Evolutionary conservation across 352 stramenopile genomes (phyloP), one percentile per base, ranked within the genome.

Genomic region (Chrysophaeum taylorii): DNA sequence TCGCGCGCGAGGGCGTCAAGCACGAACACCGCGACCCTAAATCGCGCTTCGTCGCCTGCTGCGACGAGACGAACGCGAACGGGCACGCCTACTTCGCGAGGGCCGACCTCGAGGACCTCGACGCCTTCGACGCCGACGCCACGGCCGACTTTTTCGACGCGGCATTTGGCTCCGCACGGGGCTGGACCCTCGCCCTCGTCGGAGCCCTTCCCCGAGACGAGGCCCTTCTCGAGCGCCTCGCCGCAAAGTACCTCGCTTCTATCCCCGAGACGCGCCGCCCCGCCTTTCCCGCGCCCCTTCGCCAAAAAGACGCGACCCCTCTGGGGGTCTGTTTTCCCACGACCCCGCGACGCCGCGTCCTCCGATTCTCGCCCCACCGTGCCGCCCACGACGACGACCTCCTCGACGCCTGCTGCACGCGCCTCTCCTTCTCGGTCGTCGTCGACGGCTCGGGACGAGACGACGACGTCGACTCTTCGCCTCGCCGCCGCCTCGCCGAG

Each of bases 61-160:
- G 25, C 57, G 57, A 66, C 57, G 33, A 66, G 57, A 12, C 45
- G 5, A 45, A 45, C 33, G 45, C 57, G 5, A 31, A 35, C 2
- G 27, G 45, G 2, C 31, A 66, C 57, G 2, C 31, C 33, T 66
- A 33, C 57, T 66, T 27, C 2, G 14, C 14, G 5, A 18, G 16
- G 12, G 18, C 15, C 33, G 29, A 31, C 12, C 31, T 33, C 33
- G 35, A 9, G 5, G 57, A 66, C 57, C 16, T 66, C 14, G 57
- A 42, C 57, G 31, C 7, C 18, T 66, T 66, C 57, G 57, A 66
- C 57, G 57, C 57, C 12, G 16, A 9, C 2, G 2, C 15, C 18
- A n/a, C 31, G 31, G 31, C 33, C 14, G 57, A 66, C n/a, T 66
- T 48, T 45, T 66, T 38, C 35, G 57, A 66, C 57, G 57, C 57